Evolutionary conservation across 2,329 filamentous ascomycete species (phyloP), one percentile per base, ranked within the genome.

Genomic region (Lachnellula suecica): DNA sequence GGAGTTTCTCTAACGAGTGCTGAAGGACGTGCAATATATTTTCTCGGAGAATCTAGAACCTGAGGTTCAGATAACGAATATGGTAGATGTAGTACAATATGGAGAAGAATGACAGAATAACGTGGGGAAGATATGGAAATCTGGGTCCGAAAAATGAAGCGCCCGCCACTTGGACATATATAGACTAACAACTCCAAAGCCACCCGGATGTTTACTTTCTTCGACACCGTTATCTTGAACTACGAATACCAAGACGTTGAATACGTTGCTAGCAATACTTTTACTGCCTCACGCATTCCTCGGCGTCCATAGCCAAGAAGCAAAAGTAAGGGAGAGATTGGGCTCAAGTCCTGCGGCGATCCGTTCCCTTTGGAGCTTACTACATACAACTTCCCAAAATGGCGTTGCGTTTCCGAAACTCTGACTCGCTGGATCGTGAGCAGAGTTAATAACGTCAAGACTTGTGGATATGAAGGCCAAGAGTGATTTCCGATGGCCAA

Each of bases 331-430:
- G 44, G 34, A 23, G 29, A 45, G 20, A 48, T 46, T 56, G 29
- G 46, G 35, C 29, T 23, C 22, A 50, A 57, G 45, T 59, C 20
- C 54, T 45, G 44, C 23, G 53, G 43, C 27, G 56, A 57, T 57
- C 58, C 29, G 40, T 49, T 47, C 47, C 19, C n/a, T 49, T 56
- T 35, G 53, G 49, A 52, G 51, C 42, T 51, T 44, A 44, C 53
- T 51, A 56, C 35, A 48, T 49, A 47, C 49, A 53, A 51, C 40
- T 37, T 11, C 25, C 40, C 22, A 38, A 38, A 25, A 20, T 24
- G 25, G 27, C 27, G 19, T 31, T 44, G 19, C 17, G 23, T 23
- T n/a, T n/a, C n/a, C n/a, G n/a, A 37, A 20, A 25, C 8, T 19
- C 34, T 42, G 38, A 49, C 47, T 49, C 47, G 47, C 23, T 29